Conservation (phyloP, 371 early-diverging fungal species). For the Rhizopus stolonifer region DNA sequence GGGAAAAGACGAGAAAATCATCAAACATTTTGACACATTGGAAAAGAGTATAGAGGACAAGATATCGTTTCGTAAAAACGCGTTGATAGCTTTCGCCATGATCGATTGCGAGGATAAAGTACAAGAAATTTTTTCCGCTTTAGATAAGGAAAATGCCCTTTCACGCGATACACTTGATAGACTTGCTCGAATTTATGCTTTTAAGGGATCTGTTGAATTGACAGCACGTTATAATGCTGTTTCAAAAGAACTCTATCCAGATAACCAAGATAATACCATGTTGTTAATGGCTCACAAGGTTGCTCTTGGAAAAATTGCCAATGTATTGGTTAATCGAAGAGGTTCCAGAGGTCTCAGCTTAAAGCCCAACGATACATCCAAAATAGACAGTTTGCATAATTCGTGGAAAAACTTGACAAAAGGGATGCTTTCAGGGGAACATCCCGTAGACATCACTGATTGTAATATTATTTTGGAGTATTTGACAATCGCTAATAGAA, state of each 20-base stretch:
- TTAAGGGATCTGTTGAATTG: conserved; percentile 20
- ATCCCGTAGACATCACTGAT: conserved; percentile 21
- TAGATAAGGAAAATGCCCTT: conserved; percentile 10
- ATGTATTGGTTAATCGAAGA: conserved; percentile 1
- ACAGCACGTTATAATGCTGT: conserved; percentile 15
- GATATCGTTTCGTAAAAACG: conserved; percentile 3
- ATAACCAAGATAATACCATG: conserved; percentile 16
- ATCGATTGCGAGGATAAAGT: conserved; percentile 16
- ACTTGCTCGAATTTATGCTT: conserved; percentile 29
- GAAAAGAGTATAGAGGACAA: background rate
- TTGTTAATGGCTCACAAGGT: conserved; percentile 27
- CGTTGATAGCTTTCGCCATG: conserved; percentile 23
- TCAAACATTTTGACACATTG: background rate
- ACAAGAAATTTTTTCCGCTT: conserved; percentile 12
- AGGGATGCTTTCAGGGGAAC: conserved; percentile 4
- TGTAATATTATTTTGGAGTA: conserved; percentile 40
- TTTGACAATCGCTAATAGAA: conserved; percentile 31
- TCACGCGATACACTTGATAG: conserved; percentile 9
- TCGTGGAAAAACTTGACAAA: conserved; percentile 28
- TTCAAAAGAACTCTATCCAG: conserved; percentile 18
- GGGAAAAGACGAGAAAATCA: conserved; percentile 11
- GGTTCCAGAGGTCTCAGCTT: conserved; percentile 19
- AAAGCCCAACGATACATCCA: conserved; percentile 4
- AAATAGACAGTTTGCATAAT: conserved; percentile 18
- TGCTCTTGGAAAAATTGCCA: conserved; percentile 13